A percentile compares a stretch with the other conserved stretches of the same genome.
Conservation (phyloP, 73 alveolate genomes). For the Symbiodinium natans region DNA sequence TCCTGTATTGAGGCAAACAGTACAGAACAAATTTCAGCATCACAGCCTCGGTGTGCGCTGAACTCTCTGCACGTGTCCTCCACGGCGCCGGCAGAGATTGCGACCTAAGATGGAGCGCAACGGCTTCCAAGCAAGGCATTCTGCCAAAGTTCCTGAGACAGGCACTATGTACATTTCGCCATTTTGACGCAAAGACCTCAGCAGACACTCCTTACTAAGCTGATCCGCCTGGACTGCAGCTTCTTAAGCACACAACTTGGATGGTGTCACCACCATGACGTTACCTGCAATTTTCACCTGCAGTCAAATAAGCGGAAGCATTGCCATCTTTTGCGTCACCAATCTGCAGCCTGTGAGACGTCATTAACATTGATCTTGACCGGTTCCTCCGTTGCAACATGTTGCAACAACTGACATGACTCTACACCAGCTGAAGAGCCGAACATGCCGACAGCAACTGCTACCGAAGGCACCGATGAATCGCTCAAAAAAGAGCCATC, state of each 20-base stretch:
- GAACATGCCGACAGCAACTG: background rate
- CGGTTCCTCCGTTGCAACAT: background rate
- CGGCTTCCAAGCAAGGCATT: too few species aligned
- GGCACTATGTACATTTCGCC: conserved; percentile 15
- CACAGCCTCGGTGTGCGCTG: too few species aligned
- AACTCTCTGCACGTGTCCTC: background rate
- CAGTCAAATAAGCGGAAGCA: background rate
- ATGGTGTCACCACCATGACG: background rate
- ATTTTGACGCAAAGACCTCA: background rate
- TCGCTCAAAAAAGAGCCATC: background rate
- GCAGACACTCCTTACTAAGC: background rate
- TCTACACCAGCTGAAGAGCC: too few species aligned
- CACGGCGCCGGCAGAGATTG: background rate
- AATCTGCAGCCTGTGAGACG: background rate
- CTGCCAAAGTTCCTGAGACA: background rate
- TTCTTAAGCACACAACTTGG: background rate
- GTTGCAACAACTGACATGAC: background rate
- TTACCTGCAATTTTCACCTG: background rate
- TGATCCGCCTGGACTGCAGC: background rate
- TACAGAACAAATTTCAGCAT: too few species aligned
- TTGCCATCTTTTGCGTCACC: background rate
- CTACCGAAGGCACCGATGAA: background rate
- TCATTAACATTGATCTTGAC: conserved; percentile 7
- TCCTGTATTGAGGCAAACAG: background rate
- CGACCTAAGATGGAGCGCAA: background rate